Evolutionary conservation across 192 early-diverging fungal species (phyloP).

Genomic region (Backusella sp.): DNA sequence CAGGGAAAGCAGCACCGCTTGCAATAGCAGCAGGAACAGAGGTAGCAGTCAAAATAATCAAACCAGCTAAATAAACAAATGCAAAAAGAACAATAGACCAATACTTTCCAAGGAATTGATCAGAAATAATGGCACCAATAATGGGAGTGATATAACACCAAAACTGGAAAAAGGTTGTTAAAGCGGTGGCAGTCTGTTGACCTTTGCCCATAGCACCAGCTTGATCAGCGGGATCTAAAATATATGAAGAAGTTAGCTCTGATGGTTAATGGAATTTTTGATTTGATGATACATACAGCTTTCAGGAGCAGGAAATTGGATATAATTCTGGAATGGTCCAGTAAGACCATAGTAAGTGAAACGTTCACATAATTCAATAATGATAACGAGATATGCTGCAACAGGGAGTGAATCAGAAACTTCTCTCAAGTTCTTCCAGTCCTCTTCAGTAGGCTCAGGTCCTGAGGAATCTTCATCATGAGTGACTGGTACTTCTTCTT

Average conservation of each 20-base stretch:
- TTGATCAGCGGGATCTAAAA: constrained; percentile 36
- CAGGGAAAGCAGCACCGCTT: constrained; percentile 58
- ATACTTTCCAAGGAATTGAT: constrained; percentile 76
- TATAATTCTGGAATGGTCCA: constrained; percentile 59
- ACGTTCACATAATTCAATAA: constrained; percentile 63
- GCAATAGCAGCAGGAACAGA: constrained; percentile 58
- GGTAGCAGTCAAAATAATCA: constrained; percentile 60
- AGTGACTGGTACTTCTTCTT: neutral
- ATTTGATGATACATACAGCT: constrained; percentile 18
- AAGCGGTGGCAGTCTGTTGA: constrained; percentile 54
- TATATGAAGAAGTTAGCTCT: neutral
- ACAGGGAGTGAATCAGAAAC: constrained; percentile 59
- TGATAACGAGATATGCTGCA: constrained; percentile 51
- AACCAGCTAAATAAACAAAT: constrained; percentile 63
- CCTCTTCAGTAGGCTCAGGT: constrained; percentile 57
- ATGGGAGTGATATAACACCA: constrained; percentile 62
- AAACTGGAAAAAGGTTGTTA: constrained; percentile 60
- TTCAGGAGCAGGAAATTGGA: constrained; percentile 44
- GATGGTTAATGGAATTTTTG: neutral
- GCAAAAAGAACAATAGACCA: constrained; percentile 68
- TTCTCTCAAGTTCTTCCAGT: constrained; percentile 51
- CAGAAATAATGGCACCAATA: constrained; percentile 63
- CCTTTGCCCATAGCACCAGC: constrained; percentile 51
- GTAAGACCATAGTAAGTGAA: constrained; percentile 64
- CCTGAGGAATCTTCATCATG: constrained; percentile 38